Conservation (phyloP, 2,329 filamentous ascomycete species). For the Penicillium vulpinum region DNA sequence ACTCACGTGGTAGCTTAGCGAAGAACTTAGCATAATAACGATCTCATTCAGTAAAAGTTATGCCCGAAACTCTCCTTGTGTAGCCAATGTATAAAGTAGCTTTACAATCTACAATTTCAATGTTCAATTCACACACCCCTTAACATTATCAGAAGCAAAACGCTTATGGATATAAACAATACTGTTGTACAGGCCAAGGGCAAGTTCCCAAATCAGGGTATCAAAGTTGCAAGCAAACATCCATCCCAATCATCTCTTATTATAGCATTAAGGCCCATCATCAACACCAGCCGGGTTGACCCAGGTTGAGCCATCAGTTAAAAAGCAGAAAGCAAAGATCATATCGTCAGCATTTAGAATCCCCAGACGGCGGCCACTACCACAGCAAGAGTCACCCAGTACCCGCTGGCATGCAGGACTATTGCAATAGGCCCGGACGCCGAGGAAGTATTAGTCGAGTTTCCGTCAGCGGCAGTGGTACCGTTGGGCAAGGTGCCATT, state of each 20-base stretch:
- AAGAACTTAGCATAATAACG: no score
- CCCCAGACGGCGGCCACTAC: slow-evolving; percentile 37
- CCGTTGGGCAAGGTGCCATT: slow-evolving; percentile 51
- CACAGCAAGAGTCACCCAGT: slow-evolving; percentile 44
- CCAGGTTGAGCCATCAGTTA: not conserved
- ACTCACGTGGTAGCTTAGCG: no score
- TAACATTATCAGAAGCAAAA: not conserved
- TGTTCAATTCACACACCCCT: not conserved
- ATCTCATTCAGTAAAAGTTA: no score
- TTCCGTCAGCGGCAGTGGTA: slow-evolving; percentile 41
- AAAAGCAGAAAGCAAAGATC: not conserved
- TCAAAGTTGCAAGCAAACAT: slow-evolving; percentile 4
- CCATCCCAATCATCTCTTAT: slow-evolving; percentile 8
- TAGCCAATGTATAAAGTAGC: no score
- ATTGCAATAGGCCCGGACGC: slow-evolving; percentile 21
- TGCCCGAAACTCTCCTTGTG: no score
- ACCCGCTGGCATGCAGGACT: slow-evolving; percentile 38
- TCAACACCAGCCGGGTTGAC: not conserved
- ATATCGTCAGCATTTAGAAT: slow-evolving; percentile 16
- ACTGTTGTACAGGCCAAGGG: slow-evolving; percentile 2
- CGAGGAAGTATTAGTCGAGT: slow-evolving; percentile 18
- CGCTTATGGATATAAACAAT: not conserved
- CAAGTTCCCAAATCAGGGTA: slow-evolving; percentile 5
- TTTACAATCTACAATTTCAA: not conserved
- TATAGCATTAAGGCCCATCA: not conserved